These are phyloP conservation scores for Clarireedia monteithiana DNA, from an alignment of 2,329 filamentous ascomycete genomes.

Conservation along the genomic window DNA sequence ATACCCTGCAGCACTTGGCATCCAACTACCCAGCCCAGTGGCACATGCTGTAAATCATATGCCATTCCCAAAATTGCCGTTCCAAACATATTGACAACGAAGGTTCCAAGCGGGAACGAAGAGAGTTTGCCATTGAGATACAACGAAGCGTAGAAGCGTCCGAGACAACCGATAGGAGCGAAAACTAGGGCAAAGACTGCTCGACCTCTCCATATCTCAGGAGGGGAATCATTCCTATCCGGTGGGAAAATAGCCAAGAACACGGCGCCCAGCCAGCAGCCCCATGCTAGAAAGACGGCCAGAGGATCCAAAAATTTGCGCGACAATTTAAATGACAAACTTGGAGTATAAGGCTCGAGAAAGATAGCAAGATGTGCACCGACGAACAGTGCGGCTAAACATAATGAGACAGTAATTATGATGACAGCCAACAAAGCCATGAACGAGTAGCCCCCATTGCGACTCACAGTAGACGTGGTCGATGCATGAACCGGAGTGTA, in stretches of 20 bases:
- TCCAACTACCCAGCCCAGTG: slow-evolving; percentile 44
- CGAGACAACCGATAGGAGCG: slow-evolving; percentile 69
- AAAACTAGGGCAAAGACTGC: slow-evolving; percentile 74
- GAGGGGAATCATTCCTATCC: slow-evolving; percentile 35
- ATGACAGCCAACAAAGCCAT: slow-evolving; percentile 71
- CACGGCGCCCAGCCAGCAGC: slow-evolving; percentile 71
- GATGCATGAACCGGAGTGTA: slow-evolving; percentile 25
- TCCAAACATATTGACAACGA: slow-evolving; percentile 71
- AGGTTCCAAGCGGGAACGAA: slow-evolving; percentile 79
- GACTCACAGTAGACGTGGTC: slow-evolving; percentile 33
- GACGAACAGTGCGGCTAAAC: slow-evolving; percentile 58
- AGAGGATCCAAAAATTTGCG: slow-evolving; percentile 57
- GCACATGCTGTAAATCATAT: slow-evolving; percentile 69
- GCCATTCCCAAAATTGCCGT: slow-evolving; percentile 67
- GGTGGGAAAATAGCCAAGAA: slow-evolving; percentile 67
- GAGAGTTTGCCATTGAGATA: slow-evolving; percentile 59
- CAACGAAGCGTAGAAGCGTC: slow-evolving; percentile 65
- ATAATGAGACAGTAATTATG: slow-evolving; percentile 64
- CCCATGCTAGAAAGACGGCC: slow-evolving; percentile 57
- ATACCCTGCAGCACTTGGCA: slow-evolving; percentile 63
- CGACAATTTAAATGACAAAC: slow-evolving; percentile 47
- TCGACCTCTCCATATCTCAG: slow-evolving; percentile 64
- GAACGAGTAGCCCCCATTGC: slow-evolving; percentile 73
- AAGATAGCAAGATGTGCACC: slow-evolving; percentile 69
- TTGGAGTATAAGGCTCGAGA: slow-evolving; percentile 50